phyloP scores from a whole-genome alignment of 441 rosid species.

The Melastoma candidum region DNA sequence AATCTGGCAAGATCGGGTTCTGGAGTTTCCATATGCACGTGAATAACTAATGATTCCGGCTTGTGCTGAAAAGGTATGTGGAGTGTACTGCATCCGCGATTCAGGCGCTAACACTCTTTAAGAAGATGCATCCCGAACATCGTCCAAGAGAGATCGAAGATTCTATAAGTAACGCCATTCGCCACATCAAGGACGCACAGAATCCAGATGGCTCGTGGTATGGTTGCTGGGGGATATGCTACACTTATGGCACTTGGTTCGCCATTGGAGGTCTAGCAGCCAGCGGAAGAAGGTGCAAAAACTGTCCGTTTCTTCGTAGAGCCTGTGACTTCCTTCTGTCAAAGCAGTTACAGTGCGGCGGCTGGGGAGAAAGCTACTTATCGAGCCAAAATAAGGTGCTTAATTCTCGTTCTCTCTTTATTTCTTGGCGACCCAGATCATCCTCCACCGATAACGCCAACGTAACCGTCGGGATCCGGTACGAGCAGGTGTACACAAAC shows the following conservation, averaged over 20 bases:
- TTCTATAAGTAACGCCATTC: conserved; percentile 13
- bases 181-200: conserved; percentile 24
- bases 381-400: conserved; percentile 37
- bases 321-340: conserved; percentile 33
- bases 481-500: conserved; percentile 27
- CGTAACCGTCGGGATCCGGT: too few relatives aligned
- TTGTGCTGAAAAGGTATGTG: conserved; percentile 23
- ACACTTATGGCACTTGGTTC: conserved; percentile 37
- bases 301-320: conserved; percentile 19
- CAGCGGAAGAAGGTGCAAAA: conserved; percentile 19
- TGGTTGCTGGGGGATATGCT: conserved; percentile 38
- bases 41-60: too few relatives aligned
- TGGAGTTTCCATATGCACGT: neutral
- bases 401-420: neutral
- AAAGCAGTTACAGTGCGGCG: conserved; percentile 31
- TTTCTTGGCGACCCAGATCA: too few relatives aligned
- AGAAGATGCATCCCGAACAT: conserved; percentile 25
- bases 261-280: conserved; percentile 29
- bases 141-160: conserved; percentile 20
- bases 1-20: neutral
- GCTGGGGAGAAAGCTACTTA: conserved; percentile 44
- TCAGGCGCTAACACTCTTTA: conserved; percentile 29
- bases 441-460: too few relatives aligned
- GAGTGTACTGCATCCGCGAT: conserved; percentile 33
- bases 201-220: conserved; percentile 38